These are phyloP conservation scores for Talaromyces sp. DNA, from an alignment of 2,329 filamentous ascomycete species.

Conservation along the genomic window DNA sequence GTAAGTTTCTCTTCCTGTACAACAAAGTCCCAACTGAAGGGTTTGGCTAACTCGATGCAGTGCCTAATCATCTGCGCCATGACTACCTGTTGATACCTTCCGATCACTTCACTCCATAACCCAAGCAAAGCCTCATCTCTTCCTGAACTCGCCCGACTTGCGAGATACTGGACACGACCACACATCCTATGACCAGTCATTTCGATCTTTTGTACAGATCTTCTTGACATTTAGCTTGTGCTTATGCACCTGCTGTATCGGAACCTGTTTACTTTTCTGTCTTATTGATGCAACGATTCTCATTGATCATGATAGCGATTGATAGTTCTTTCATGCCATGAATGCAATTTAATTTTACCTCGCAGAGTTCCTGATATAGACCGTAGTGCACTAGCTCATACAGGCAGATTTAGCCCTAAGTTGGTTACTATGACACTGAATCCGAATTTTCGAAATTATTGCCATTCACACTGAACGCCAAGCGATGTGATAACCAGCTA, in stretches of 20 bases:
- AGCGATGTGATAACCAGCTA: too few species aligned
- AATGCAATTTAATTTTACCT: not conserved
- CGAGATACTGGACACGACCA: not conserved
- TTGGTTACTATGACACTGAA: not conserved
- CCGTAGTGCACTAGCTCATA: not conserved
- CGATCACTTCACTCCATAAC: not conserved
- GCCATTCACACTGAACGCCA: not conserved
- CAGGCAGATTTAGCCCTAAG: not conserved
- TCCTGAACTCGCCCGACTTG: not conserved
- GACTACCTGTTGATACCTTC: not conserved
- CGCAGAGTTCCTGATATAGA: not conserved
- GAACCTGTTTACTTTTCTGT: not conserved
- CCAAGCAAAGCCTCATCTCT: too few species aligned
- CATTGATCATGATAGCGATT: slow-evolving; percentile 6
- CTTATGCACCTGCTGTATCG: not conserved
- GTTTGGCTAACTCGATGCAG: not conserved
- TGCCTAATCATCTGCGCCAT: slow-evolving; percentile 6
- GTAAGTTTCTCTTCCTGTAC: slow-evolving; percentile 30
- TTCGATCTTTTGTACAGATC: not conserved
- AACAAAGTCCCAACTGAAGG: not conserved
- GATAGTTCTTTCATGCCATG: not conserved
- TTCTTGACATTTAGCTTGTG: not conserved
- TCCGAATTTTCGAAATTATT: not conserved
- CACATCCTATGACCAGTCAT: not conserved
- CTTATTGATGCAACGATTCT: slow-evolving; percentile 5